A percentile compares a stretch with the other conserved stretches of the same genome.
Conservation (phyloP, 495 filamentous ascomycete genomes). For the Physcia stellaris region DNA sequence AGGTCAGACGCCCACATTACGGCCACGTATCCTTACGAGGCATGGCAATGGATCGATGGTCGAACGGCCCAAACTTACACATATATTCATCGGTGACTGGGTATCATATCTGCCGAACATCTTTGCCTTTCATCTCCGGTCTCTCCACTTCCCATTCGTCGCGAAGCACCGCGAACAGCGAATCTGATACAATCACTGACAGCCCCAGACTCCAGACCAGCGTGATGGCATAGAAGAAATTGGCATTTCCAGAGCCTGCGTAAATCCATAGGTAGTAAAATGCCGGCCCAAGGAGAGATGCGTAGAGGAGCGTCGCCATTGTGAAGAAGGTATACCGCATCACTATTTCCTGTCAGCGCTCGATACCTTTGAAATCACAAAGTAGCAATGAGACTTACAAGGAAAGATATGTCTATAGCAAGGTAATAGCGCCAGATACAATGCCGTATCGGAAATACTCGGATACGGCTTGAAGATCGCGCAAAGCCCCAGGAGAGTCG, state of each 20-base stretch:
- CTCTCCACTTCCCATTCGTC: constrained; percentile 93
- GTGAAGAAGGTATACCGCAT: constrained; percentile 91
- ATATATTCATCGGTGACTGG: not conserved
- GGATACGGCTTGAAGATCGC: constrained; percentile 95
- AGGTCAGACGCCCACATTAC: too few relatives aligned
- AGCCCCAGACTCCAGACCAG: constrained; percentile 89
- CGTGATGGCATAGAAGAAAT: constrained; percentile 99
- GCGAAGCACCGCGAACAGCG: constrained; percentile 71
- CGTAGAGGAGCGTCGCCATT: constrained; percentile 68
- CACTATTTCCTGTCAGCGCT: constrained; percentile 29
- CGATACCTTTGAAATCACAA: not conserved
- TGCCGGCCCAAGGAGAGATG: constrained; percentile 76
- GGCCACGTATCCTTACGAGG: too few relatives aligned
- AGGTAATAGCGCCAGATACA: constrained; percentile 72
- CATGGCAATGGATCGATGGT: too few relatives aligned
- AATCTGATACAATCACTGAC: constrained; percentile 67
- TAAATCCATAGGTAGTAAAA: constrained; percentile 99
- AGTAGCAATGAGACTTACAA: constrained; percentile 33
- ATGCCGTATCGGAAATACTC: constrained; percentile 70
- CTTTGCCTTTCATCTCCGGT: constrained; percentile 76
- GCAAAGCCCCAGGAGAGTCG: constrained; percentile 71
- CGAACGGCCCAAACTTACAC: not conserved
- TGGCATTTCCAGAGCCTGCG: constrained; percentile 92
- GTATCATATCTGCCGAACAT: constrained; percentile 68
- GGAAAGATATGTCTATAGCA: constrained; percentile 93